These are phyloP conservation scores for Colletotrichum magnum DNA, from an alignment of 2,329 filamentous ascomycete species.

Conservation along the genomic window DNA sequence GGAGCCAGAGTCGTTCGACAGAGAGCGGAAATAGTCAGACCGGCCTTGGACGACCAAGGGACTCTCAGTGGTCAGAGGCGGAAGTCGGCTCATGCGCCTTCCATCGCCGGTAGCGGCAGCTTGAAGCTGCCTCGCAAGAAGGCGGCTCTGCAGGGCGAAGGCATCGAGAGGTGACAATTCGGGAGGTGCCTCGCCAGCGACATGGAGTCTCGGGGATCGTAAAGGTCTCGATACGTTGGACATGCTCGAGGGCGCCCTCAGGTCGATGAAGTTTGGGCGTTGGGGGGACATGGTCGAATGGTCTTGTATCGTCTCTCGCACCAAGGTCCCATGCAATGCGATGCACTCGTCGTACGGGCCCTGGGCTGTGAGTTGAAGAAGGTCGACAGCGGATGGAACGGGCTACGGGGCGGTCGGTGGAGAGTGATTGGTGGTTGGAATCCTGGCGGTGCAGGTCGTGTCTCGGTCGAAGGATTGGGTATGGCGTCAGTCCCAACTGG, in stretches of 20 bases:
- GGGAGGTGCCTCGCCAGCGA: constrained; percentile 86
- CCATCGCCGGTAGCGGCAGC: constrained; percentile 80
- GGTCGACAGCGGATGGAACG: constrained; percentile 21
- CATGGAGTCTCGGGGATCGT: constrained; percentile 81
- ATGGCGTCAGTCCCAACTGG: constrained; percentile 43
- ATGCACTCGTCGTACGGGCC: constrained; percentile 6
- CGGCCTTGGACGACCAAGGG: constrained; percentile 82
- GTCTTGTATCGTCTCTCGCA: constrained; percentile 21
- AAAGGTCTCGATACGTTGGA: constrained; percentile 67
- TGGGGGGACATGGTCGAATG: constrained; percentile 61
- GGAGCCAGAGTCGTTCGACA: constrained; percentile 74
- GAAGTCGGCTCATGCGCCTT: constrained; percentile 86
- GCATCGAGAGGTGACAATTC: constrained; percentile 95
- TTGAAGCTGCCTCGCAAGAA: constrained; percentile 89
- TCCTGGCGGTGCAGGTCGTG: constrained; percentile 38
- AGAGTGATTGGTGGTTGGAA: constrained; percentile 39
- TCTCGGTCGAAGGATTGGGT: constrained; percentile 41
- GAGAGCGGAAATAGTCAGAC: constrained; percentile 84
- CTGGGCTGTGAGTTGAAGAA: constrained; percentile 3
- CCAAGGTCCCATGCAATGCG: constrained; percentile 32
- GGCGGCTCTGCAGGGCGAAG: constrained; percentile 90
- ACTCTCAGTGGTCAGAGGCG: constrained; percentile 85
- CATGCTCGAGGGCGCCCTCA: constrained; percentile 66
- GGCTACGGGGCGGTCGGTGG: constrained; percentile 9
- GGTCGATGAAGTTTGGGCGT: constrained; percentile 72